A percentile compares a stretch with the other conserved stretches of the same genome.
These are phyloP conservation scores for Phellopilus nigrolimitatus DNA, from an alignment of 1,284 basidiomycete species.

Conservation along the genomic window DNA sequence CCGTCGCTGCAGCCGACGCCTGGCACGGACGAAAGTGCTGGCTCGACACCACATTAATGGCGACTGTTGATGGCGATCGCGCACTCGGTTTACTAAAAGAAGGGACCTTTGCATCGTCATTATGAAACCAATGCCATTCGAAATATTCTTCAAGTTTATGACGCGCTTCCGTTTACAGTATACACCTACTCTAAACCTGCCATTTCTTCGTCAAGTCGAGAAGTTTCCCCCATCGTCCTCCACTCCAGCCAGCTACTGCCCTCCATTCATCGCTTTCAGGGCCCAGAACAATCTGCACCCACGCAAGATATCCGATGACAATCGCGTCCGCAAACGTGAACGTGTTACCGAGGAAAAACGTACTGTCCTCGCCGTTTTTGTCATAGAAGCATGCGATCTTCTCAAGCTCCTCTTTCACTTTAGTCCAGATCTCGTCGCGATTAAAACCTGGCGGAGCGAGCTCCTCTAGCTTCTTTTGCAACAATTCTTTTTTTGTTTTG, in stretches of 20 bases:
- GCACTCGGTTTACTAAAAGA: no score
- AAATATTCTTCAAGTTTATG: no score
- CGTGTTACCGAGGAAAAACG: conserved; percentile 15
- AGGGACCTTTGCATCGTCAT: no score
- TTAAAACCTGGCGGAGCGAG: conserved; percentile 29
- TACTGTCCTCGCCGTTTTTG: conserved; percentile 9
- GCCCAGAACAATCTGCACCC: conserved; percentile 28
- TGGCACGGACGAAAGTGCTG: conserved; percentile 6
- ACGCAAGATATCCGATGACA: conserved; percentile 13
- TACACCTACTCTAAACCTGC: conserved; percentile 2
- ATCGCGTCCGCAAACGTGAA: conserved; percentile 20
- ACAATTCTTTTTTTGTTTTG: conserved; percentile 24
- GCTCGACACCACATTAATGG: conserved; percentile 1
- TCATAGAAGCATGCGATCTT: conserved; percentile 22
- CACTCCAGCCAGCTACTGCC: conserved; percentile 31
- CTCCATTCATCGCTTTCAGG: conserved; percentile 18
- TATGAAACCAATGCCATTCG: no score
- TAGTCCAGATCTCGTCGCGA: conserved; percentile 26
- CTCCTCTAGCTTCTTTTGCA: conserved; percentile 31
- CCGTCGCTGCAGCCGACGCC: conserved; percentile 19
- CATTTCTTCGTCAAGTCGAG: conserved; percentile 12
- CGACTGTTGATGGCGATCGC: no score
- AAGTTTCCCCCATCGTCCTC: conserved; percentile 28
- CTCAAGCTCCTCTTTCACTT: conserved; percentile 25
- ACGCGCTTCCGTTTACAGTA: not conserved